Base-by-base conservation (phyloP, 805 yeast species). In the Starmera quercuum region DNA sequence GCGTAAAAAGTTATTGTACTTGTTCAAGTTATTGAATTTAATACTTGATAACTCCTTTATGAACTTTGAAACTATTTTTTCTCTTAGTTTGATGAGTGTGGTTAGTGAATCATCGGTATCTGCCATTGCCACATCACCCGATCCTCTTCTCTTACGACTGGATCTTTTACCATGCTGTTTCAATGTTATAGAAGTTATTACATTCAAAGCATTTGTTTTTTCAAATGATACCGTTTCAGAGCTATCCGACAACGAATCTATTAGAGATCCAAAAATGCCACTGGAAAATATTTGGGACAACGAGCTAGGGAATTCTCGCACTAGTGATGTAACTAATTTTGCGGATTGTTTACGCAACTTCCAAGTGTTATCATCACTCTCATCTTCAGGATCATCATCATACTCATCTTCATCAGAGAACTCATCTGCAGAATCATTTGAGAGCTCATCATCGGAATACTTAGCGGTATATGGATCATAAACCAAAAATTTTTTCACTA, bases 361-460 rank as follows among this genome's bases (percentile, higher is more conserved):
- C 82, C 88, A 78, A 2, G 80, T 68, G 33, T 62, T 64, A 34
- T 71, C 80, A 23, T 71, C 75, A 37, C 53, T 55, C 14, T 60
- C 66, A 31, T 61, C 68, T 9, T 58, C 54, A 6, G 61, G 66
- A n/a, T 59, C 67, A 20, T 65, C 72, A 12, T 53, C 54, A 18
- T 47, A 63, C 9, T 71, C 78, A n/a, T 61, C 70, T n/a, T 66
- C 71, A 19, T 61, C 65, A 10, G 56, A 61, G 4, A 45, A 57
- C 3, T 57, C 63, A 13, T 57, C 59, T 5, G 18, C 12, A 9
- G 6, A 53, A 60, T 59, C 67, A 2, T 55, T 59, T 4, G 48
- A 56, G 5, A 38, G 36, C n/a, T 37, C 44, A 9, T 51, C 59
- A 4, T 53, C 63, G 25, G 37, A 41, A 4, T 52, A 56, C 5